Evolutionary conservation across 345 rosid genomes (phyloP), one percentile per base, ranked within the genome.

Genomic region (Lumnitzera littorea): DNA sequence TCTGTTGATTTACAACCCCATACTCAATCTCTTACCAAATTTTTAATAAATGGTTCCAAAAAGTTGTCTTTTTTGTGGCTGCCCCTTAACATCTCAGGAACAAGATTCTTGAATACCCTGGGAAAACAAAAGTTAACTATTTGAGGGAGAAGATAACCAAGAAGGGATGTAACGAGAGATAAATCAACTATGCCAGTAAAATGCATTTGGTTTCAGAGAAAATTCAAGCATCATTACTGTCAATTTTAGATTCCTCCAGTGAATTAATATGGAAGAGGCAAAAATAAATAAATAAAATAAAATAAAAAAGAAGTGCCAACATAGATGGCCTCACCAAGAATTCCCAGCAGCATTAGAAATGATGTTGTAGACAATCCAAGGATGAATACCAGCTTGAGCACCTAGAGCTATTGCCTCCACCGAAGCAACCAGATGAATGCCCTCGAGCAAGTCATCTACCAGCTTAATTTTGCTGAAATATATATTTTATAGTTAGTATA

Each of bases 301-400:
- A 27, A 27, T 2, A 27, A 27, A 27, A 27, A 27, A 27, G 5
- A 5, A 5, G 31, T 27, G 31, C 31, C 31, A 5, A 27, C 31
- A 27, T 63, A 48, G 31, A 51, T 71, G 62, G 29, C 60, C 87
- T 65, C 61, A 92, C 98, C 98, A 84, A 71, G 98, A 92, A 74
- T 84, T 92, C 67, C 98, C 98, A 75, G 98, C 98, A 61, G 98
- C 96, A 81, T 89, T 87, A 55, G 98, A 85, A 67, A 92, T 82
- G 68, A 92, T 92, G 77, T 92, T 82, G 69, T 92, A 92, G 71
- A 89, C 75, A 60, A 92, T 89, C 94, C 91, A 85, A 15, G 98
- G 98, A 82, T 92, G 91, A 63, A 87, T 78, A 57, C 84, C 84
- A 20, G 81, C 86, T 64, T 80, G 75, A 43, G 82, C 69, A 68